Base-by-base conservation (phyloP, 2,329 filamentous ascomycete genomes). In the Xylariaceae sp. region DNA sequence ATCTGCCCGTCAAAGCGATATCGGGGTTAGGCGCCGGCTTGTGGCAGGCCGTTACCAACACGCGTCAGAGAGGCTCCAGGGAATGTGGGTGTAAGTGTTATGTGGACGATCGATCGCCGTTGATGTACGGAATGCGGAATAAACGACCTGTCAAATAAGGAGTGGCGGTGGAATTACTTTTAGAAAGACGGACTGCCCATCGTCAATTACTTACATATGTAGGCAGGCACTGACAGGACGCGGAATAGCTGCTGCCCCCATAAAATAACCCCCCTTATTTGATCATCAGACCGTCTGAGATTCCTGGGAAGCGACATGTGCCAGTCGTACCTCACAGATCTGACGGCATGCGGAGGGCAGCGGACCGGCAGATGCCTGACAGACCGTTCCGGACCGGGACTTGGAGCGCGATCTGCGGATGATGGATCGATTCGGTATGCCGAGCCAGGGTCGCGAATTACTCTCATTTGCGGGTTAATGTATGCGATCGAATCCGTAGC, bases 31-130 rank as follows among this genome's bases (percentile, higher is more conserved):
- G 17, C 60, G 51, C 37, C 45, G 13, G 18, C 52, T 50, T 47
- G 58, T 56, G 59, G 57, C 23, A 61, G 65, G 67, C 65, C 68
- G 69, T 69, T 11, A 30, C 34, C 58, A 53, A 60, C 54, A 49
- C 58, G 37, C 45, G 15, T 30, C 7, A 11, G 23, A 37, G 57
- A 18, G 3, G 15, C 13, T 35, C 10, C 4, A 30, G 47, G 9
- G 41, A 52, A 47, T 2, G n/a, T 4, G 17, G 51, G 17, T 41
- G 9, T 13, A 9, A 41, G 9, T 13, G 17, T 23, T 50, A 34
- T 30, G 48, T 11, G 8, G 30, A 50, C 7, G 18, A 50, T 50
- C 48, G 18, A 50, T 30, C 18, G 18, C 48, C n/a, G 37, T 41
- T 13, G 11, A 41, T 41, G 37, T 41, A 41, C 11, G 37, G 37